phyloP scores from a whole-genome alignment of 2,329 filamentous ascomycete genomes.

The Paramyrothecium roridum region DNA sequence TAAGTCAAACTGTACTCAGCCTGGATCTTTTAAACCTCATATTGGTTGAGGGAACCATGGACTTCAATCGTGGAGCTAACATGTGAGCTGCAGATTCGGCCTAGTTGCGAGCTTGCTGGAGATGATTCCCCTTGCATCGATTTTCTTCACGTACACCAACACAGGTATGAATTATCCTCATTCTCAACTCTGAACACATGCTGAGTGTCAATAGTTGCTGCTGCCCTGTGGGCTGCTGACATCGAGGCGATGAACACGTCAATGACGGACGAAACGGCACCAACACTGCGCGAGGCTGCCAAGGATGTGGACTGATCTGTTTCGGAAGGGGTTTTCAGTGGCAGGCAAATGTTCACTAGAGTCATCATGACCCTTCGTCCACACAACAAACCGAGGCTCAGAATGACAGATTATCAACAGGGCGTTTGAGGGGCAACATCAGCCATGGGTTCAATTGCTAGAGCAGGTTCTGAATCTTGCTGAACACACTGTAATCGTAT shows the following conservation, averaged over 20 bases:
- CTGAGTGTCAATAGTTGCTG: conserved; percentile 59
- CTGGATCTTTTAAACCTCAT: conserved; percentile 1
- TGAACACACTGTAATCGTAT: no score
- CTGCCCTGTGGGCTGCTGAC: conserved; percentile 91
- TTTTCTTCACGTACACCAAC: conserved; percentile 88
- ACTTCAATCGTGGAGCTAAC: background rate
- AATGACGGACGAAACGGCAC: conserved; percentile 50
- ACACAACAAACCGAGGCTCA: no score
- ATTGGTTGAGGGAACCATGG: background rate
- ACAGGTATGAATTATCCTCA: conserved; percentile 46
- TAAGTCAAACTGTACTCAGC: background rate
- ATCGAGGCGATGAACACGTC: conserved; percentile 58
- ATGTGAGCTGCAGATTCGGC: conserved; percentile 56
- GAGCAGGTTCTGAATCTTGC: no score
- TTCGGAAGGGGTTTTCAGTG: no score
- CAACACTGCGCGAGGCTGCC: conserved; percentile 44
- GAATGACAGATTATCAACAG: no score
- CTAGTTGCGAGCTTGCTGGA: conserved; percentile 75
- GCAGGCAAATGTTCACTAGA: no score
- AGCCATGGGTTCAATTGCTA: no score
- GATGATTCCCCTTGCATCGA: conserved; percentile 77
- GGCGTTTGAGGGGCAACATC: no score
- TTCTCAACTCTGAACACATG: background rate
- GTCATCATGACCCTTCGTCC: no score
- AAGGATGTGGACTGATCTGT: conserved; percentile 42